These are phyloP conservation scores for Quillaja saponaria DNA, from an alignment of 306 rosid species.

Conservation along the genomic window DNA sequence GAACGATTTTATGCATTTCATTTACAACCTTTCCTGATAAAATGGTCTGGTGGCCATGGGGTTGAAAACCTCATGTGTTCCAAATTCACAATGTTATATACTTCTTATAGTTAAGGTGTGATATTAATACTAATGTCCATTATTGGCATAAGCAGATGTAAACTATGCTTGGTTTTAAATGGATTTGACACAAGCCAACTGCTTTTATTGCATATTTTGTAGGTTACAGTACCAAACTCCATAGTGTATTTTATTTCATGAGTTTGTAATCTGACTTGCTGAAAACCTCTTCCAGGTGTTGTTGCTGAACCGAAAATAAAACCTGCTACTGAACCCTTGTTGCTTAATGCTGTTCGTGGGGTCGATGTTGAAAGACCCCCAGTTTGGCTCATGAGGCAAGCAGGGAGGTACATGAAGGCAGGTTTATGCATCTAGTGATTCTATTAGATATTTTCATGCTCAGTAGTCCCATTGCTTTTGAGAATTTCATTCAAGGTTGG, in stretches of 20 bases:
- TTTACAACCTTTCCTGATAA: neutral
- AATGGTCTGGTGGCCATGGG: too few relatives aligned
- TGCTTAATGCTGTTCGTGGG: conserved; percentile 87
- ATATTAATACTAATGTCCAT: too few relatives aligned
- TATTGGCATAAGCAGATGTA: too few relatives aligned
- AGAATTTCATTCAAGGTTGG: neutral
- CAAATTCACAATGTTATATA: too few relatives aligned
- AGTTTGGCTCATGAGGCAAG: conserved; percentile 99
- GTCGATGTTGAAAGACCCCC: conserved; percentile 89
- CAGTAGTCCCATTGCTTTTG: too few relatives aligned
- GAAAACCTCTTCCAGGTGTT: conserved; percentile 47
- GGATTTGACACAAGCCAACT: conserved; percentile 1
- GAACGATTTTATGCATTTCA: neutral
- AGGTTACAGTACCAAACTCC: too few relatives aligned
- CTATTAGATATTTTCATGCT: conserved; percentile 4
- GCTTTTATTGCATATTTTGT: neutral
- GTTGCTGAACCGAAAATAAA: conserved; percentile 61
- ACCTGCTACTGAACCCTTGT: conserved; percentile 63
- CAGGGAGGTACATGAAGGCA: conserved; percentile 99
- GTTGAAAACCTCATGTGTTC: too few relatives aligned
- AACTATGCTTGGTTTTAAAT: too few relatives aligned
- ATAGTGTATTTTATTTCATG: too few relatives aligned
- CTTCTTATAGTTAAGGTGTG: too few relatives aligned
- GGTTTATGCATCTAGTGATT: conserved; percentile 50
- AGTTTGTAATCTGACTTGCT: conserved; percentile 32